These are phyloP conservation scores for Aureobasidium sp. DNA, from an alignment of 2,329 filamentous ascomycete genomes.

Conservation along the genomic window DNA sequence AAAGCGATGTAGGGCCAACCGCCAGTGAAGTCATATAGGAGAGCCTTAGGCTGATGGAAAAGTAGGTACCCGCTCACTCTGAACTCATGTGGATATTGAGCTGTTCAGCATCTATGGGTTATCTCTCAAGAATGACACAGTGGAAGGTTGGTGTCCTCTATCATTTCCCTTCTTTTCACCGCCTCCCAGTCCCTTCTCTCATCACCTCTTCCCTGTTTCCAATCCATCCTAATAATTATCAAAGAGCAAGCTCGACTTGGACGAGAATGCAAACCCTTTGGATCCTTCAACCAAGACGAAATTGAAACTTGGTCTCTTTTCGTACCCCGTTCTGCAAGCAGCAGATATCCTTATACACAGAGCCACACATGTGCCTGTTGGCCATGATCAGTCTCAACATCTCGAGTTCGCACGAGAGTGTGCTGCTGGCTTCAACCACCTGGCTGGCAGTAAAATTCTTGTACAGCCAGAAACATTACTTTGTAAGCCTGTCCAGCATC, in stretches of 20 bases:
- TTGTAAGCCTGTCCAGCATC: conserved; percentile 42
- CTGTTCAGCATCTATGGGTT: conserved; percentile 84
- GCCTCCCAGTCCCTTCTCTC: background rate
- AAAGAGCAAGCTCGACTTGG: conserved; percentile 62
- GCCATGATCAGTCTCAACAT: conserved; percentile 91
- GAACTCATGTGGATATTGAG: conserved; percentile 97
- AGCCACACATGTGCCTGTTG: conserved; percentile 90
- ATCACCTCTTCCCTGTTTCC: conserved; percentile 14
- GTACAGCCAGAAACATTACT: conserved; percentile 63
- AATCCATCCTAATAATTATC: background rate
- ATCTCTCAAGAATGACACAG: conserved; percentile 96
- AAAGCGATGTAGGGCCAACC: conserved; percentile 55
- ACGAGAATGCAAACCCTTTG: conserved; percentile 51
- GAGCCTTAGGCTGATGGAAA: background rate
- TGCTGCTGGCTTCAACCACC: conserved; percentile 77
- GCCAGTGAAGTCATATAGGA: background rate
- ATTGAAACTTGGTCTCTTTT: conserved; percentile 84
- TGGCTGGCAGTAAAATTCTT: conserved; percentile 54
- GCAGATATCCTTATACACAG: conserved; percentile 52
- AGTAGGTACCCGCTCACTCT: conserved; percentile 65
- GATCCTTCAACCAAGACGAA: conserved; percentile 46
- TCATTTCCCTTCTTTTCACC: background rate
- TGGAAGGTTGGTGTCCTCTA: conserved; percentile 69
- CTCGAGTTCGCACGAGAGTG: conserved; percentile 86
- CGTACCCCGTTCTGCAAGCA: conserved; percentile 73